Evolutionary conservation across 495 filamentous ascomycete species (phyloP), one percentile per base, ranked within the genome.

Genomic region (Articulospora tetracladia): DNA sequence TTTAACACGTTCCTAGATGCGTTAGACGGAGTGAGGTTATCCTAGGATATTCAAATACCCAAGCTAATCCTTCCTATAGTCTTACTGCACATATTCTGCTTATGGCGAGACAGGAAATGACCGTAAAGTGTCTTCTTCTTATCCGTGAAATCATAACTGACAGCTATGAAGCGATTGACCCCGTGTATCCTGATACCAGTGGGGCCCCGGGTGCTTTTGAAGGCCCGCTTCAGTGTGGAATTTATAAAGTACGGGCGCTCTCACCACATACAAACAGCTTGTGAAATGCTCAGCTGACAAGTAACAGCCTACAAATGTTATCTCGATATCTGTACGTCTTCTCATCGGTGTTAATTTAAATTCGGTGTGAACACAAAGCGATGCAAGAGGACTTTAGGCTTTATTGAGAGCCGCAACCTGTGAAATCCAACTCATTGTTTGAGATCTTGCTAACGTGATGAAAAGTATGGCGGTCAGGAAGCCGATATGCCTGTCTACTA

Each of bases 171-270:
- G 57, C 61, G 20, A 48, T 76, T 46, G 83, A 85, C 60, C 79
- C 82, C 0, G 62, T 71, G 2, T 88, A 87, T 63, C 83, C 84
- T 6, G 75, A 86, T 68, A 72, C 76, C 1, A 68, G 75, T 54
- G 83, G 78, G 3, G 20, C n/a, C 25, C 44, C 72, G 0, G 75
- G 74, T 12, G 84, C 79, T 6, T 88, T 84, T 76, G 75, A 79
- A 48, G 84, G 83, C 28, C 52, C 73, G 20, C 72, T 82, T 22
- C 81, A 84, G 66, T 91, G 88, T 71, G 84, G 87, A 6, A 77
- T 78, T 46, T 73, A 81, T 41, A 76, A 79, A n/a, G 60, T 55
- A 15, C 26, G 39, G 39, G 17, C 2, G 17, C 20, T 10, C 10
- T n/a, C 1, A 2, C 2, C 19, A 24, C 39, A 22, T 12, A 50